A percentile compares a stretch with the other conserved stretches of the same genome.
phyloP scores from a whole-genome alignment of 2,329 filamentous ascomycete genomes.

The Penicillium sp. region DNA sequence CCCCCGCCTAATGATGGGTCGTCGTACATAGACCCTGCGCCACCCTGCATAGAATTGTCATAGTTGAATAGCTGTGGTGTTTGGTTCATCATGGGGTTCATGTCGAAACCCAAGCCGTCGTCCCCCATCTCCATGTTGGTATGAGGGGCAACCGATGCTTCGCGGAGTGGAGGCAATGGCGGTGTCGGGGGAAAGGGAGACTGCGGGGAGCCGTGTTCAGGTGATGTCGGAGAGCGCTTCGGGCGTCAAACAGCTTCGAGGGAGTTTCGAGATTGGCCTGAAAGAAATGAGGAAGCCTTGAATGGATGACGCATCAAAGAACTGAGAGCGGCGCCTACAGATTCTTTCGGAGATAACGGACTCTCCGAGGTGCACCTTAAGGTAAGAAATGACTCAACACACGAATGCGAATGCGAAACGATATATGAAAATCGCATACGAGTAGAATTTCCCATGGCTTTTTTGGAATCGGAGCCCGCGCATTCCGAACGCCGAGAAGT shows the following conservation, averaged over 20 bases:
- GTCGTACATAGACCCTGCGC: conserved; percentile 45
- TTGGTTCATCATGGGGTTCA: conserved; percentile 57
- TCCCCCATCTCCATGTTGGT: conserved; percentile 41
- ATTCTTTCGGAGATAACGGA: neutral
- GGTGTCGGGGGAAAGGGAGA: conserved; percentile 15
- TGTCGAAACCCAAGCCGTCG: conserved; percentile 46
- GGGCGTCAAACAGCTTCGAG: neutral
- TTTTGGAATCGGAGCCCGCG: conserved; percentile 13
- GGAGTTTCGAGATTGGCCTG: conserved; percentile 2
- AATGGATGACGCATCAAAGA: conserved; percentile 18
- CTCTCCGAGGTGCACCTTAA: neutral
- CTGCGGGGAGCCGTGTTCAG: conserved; percentile 19
- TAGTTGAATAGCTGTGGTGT: conserved; percentile 72
- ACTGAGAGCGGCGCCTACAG: neutral
- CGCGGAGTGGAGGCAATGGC: conserved; percentile 22
- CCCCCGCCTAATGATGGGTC: conserved; percentile 47
- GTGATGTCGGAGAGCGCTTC: neutral
- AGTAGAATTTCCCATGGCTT: neutral
- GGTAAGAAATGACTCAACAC: conserved; percentile 11
- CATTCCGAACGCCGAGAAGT: conserved; percentile 22
- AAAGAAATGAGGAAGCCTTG: neutral
- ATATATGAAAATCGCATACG: neutral
- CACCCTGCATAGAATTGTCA: conserved; percentile 60
- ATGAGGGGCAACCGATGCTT: conserved; percentile 11
- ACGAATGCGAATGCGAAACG: conserved; percentile 1